Percentiles rank a stretch among this genome's conserved stretches.
Evolutionary conservation across 495 filamentous ascomycete genomes (phyloP).

Genomic region (Thermothielavioides terrestris): DNA sequence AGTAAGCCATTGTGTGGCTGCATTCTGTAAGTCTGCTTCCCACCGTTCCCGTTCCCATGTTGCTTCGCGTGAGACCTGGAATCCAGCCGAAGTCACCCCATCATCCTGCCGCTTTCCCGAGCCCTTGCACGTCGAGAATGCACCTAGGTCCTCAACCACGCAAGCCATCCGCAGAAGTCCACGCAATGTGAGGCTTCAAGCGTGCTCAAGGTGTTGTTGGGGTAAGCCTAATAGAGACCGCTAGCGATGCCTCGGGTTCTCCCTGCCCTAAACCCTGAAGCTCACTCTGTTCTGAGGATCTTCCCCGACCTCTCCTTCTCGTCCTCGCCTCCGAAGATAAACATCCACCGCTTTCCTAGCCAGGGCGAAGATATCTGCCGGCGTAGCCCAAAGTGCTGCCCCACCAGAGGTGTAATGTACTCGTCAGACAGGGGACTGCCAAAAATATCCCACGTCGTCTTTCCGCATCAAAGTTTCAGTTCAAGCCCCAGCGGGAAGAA

Average conservation of each 20-base stretch:
- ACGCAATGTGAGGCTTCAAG: too few species aligned
- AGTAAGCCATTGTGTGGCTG: neutral
- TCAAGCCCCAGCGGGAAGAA: neutral
- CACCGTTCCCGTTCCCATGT: neutral
- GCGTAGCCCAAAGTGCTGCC: conserved; percentile 57
- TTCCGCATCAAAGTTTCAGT: conserved; percentile 47
- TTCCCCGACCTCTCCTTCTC: conserved; percentile 50
- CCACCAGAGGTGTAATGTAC: conserved; percentile 62
- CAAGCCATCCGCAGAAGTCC: too few species aligned
- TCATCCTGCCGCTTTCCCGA: too few species aligned
- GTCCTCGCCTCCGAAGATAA: conserved; percentile 56
- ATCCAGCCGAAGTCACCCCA: too few species aligned
- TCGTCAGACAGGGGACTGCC: conserved; percentile 72
- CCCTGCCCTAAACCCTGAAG: too few species aligned
- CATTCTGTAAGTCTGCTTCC: neutral
- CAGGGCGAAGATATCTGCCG: conserved; percentile 48
- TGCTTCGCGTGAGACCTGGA: too few species aligned
- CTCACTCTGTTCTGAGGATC: conserved; percentile 36
- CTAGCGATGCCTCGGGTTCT: neutral
- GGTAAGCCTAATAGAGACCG: too few species aligned
- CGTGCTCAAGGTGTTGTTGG: too few species aligned
- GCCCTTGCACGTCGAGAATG: too few species aligned
- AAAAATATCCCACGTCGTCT: conserved; percentile 81
- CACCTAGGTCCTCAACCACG: neutral
- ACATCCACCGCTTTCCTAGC: conserved; percentile 48